Percentiles rank a stretch among this genome's conserved stretches.
phyloP scores from a whole-genome alignment of 2,329 filamentous ascomycete species.

The Neurospora sp. region DNA sequence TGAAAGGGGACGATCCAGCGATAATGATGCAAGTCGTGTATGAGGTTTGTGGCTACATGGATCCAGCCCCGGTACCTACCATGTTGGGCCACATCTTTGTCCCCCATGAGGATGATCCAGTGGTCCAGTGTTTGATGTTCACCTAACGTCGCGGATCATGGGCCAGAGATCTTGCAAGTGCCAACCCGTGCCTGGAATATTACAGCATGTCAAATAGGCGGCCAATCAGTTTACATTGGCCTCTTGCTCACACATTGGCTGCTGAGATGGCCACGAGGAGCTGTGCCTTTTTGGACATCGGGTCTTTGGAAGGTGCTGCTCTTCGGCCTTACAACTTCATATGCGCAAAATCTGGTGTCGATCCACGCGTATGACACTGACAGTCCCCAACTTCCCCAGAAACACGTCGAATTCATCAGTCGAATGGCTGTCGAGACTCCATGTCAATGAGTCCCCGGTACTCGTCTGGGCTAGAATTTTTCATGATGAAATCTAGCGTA shows the following conservation, averaged over 20 bases:
- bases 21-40: slow-evolving; percentile 31
- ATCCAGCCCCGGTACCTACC: slow-evolving; percentile 10
- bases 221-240: background rate
- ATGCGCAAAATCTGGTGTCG: background rate
- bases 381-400: background rate
- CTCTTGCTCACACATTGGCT: background rate
- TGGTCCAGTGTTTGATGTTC: slow-evolving; percentile 21
- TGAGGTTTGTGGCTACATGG: slow-evolving; percentile 27
- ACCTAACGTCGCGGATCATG: slow-evolving; percentile 10
- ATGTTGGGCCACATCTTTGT: slow-evolving; percentile 1
- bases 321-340: background rate
- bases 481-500: background rate
- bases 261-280: background rate
- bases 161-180: background rate
- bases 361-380: background rate
- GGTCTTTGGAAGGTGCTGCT: background rate
- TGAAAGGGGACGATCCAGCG: slow-evolving; percentile 26
- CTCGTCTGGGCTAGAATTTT: background rate
- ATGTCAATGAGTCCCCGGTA: background rate
- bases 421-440: background rate
- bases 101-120: slow-evolving; percentile 1
- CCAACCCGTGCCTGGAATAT: background rate
- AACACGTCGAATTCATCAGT: background rate
- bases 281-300: background rate
- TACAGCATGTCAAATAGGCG: background rate